phyloP scores from a whole-genome alignment of 805 yeast species.

The Pichia occidentalis region DNA sequence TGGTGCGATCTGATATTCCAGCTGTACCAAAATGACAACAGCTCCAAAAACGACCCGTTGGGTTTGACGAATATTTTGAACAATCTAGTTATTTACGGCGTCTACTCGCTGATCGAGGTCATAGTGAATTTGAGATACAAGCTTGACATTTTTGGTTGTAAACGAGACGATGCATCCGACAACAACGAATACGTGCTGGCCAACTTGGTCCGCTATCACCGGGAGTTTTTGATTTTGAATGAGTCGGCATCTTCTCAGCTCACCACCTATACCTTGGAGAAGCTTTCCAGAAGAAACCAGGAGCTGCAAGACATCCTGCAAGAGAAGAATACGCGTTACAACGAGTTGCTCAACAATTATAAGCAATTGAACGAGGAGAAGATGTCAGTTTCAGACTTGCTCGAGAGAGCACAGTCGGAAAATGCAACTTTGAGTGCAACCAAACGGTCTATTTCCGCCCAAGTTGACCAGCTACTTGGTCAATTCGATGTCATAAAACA shows the following conservation, averaged over 20 bases:
- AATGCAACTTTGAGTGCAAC: constrained; percentile 18
- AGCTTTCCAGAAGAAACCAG: constrained; percentile 4
- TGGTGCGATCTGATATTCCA: constrained; percentile 19
- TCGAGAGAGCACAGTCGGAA: constrained; percentile 17
- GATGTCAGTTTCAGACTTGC: constrained; percentile 22
- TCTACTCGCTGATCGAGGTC: constrained; percentile 19
- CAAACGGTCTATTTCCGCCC: constrained; percentile 12
- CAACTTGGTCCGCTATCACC: constrained; percentile 10
- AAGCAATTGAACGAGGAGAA: constrained; percentile 31
- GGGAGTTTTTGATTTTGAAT: constrained; percentile 10
- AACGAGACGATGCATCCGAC: too few species aligned
- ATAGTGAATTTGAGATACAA: constrained; percentile 11
- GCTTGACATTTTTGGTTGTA: constrained; percentile 1
- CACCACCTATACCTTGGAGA: constrained; percentile 2
- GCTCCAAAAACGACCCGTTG: neutral
- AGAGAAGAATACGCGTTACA: constrained; percentile 18
- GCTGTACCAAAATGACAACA: constrained; percentile 8
- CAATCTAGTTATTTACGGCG: constrained; percentile 22
- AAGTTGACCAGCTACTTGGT: constrained; percentile 21
- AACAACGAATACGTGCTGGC: neutral
- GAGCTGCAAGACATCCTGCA: constrained; percentile 1
- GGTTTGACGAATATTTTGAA: constrained; percentile 16
- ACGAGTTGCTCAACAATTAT: constrained; percentile 27
- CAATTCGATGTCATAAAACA: constrained; percentile 30
- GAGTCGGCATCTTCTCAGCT: constrained; percentile 5